Evolutionary conservation across 495 filamentous ascomycete species (phyloP).

Genomic region (Tuber aestivum): DNA sequence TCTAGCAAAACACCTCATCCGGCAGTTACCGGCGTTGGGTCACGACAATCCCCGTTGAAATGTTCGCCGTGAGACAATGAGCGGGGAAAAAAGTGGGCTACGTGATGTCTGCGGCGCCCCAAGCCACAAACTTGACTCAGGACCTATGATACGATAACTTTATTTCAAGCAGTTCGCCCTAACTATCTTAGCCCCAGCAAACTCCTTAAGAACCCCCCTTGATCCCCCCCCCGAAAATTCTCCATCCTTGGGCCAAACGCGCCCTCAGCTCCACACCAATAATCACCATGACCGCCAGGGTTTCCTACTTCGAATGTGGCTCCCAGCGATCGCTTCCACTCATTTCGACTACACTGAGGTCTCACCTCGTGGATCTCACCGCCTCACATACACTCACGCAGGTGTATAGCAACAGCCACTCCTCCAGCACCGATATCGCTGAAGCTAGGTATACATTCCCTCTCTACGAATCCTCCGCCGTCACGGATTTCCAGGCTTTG

Average conservation of each 20-base stretch:
- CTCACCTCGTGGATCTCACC: constrained; percentile 29
- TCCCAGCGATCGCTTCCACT: not conserved
- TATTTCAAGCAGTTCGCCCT: not conserved
- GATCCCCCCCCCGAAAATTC: not conserved
- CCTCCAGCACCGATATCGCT: constrained; percentile 44
- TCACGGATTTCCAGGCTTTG: constrained; percentile 57
- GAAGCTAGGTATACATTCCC: constrained; percentile 61
- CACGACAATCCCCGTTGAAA: not conserved
- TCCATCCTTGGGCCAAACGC: not conserved
- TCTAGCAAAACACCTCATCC: not conserved
- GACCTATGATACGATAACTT: too few relatives aligned
- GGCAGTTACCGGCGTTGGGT: not conserved
- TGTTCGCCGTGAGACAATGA: not conserved
- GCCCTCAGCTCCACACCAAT: not conserved
- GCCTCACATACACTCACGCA: constrained; percentile 51
- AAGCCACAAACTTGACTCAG: not conserved
- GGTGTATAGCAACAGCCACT: constrained; percentile 56
- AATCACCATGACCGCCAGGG: not conserved
- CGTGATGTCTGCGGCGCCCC: too few relatives aligned
- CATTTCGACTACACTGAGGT: not conserved
- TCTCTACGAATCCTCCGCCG: constrained; percentile 63
- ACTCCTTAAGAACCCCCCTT: not conserved
- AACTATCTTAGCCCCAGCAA: not conserved
- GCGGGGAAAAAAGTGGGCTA: not conserved
- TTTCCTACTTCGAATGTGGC: not conserved